phyloP scores from a whole-genome alignment of 2,329 filamentous ascomycete genomes.

The Alternaria brassicicola region DNA sequence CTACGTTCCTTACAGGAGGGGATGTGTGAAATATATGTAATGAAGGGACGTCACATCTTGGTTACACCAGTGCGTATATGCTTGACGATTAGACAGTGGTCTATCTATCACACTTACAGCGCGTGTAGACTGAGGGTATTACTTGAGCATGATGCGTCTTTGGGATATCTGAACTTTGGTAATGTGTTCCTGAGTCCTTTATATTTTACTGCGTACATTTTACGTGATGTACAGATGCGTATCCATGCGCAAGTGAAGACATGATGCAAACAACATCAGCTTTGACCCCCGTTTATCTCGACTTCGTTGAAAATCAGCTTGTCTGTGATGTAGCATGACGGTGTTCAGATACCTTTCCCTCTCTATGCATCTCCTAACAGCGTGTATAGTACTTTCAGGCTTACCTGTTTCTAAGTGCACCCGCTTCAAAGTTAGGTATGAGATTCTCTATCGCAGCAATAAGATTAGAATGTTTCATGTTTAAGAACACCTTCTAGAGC shows the following conservation, averaged over 20 bases:
- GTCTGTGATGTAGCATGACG: neutral
- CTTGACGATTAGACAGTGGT: neutral
- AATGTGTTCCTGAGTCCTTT: no score
- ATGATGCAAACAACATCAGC: neutral
- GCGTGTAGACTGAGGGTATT: neutral
- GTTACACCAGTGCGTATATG: neutral
- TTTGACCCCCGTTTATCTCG: neutral
- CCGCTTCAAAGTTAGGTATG: neutral
- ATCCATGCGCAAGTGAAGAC: neutral
- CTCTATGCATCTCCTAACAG: neutral
- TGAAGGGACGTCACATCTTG: neutral
- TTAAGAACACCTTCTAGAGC: neutral
- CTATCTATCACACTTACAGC: neutral
- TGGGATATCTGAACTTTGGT: neutral
- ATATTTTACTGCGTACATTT: neutral
- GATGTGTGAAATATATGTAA: neutral
- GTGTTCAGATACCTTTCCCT: neutral
- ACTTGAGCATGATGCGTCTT: neutral
- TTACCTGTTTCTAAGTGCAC: neutral
- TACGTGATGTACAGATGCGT: neutral
- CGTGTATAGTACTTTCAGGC: neutral
- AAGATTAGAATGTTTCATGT: neutral
- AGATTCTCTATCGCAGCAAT: neutral
- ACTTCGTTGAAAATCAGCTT: neutral
- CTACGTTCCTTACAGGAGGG: neutral